These are phyloP conservation scores for Pythium dissimile DNA, from an alignment of 352 stramenopile genomes.

Conservation along the genomic window DNA sequence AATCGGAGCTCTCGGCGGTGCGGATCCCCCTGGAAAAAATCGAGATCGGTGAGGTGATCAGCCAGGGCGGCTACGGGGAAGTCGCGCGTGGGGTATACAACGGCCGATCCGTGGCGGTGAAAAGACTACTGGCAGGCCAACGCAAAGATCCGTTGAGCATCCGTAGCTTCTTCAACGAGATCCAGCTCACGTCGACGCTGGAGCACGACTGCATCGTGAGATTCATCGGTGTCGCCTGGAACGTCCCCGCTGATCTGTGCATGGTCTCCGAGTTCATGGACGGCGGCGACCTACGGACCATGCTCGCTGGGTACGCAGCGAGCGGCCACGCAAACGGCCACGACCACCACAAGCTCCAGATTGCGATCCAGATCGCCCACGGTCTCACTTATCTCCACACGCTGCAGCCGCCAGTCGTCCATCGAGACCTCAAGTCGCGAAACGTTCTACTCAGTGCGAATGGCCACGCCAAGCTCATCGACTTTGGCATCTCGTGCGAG, in stretches of 20 bases:
- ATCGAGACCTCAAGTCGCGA: conserved; percentile 48
- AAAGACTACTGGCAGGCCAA: neutral
- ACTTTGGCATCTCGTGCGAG: conserved; percentile 39
- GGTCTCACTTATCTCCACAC: conserved; percentile 42
- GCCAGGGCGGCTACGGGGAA: conserved; percentile 1
- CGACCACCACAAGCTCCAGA: conserved; percentile 30
- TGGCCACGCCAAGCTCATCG: conserved; percentile 37
- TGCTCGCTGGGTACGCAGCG: conserved; percentile 19
- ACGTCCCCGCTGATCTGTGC: conserved; percentile 25
- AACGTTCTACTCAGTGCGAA: conserved; percentile 32
- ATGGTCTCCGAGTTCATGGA: conserved; percentile 40
- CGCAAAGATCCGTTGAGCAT: neutral
- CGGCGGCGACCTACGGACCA: conserved; percentile 32
- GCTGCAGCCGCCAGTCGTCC: conserved; percentile 21
- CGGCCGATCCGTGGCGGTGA: neutral
- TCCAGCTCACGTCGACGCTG: conserved; percentile 24
- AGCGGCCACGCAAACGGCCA: conserved; percentile 17
- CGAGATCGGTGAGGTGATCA: neutral
- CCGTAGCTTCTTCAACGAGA: conserved; percentile 15
- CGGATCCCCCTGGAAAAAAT: conserved; percentile 6
- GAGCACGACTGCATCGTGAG: conserved; percentile 35
- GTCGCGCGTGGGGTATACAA: neutral
- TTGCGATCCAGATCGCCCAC: conserved; percentile 28
- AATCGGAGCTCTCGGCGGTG: neutral
- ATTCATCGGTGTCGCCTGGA: conserved; percentile 46